Evolutionary conservation across 768 basidiomycete species (phyloP).

Genomic region (Russula earlei): DNA sequence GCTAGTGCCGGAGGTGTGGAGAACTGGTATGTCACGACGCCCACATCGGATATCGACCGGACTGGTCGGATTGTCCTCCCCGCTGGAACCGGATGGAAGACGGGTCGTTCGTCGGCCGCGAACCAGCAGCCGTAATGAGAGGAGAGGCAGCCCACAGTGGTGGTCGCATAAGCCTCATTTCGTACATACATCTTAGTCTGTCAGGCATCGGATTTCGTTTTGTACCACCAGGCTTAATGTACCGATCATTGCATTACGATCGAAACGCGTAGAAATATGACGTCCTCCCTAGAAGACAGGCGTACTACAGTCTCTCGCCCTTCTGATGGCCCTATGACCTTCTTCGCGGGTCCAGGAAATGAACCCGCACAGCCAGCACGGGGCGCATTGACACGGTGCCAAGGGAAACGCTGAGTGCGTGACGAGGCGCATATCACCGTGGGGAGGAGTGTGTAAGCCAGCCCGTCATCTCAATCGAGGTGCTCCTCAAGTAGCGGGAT

Average conservation of each 20-base stretch:
- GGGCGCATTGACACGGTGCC: not conserved
- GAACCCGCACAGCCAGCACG: too few species aligned
- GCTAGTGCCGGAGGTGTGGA: conserved; percentile 10
- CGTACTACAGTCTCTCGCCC: too few species aligned
- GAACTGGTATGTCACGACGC: not conserved
- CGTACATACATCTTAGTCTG: not conserved
- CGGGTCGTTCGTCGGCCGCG: not conserved
- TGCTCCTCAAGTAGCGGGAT: conserved; percentile 9
- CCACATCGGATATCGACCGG: not conserved
- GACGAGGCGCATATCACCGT: too few species aligned
- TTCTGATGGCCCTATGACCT: too few species aligned
- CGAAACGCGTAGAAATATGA: not conserved
- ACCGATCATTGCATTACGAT: too few species aligned
- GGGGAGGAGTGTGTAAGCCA: too few species aligned
- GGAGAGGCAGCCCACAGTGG: not conserved
- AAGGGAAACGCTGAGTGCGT: too few species aligned
- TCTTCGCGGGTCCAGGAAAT: too few species aligned
- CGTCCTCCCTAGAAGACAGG: too few species aligned
- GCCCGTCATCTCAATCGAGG: not conserved
- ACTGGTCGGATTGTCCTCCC: conserved; percentile 18
- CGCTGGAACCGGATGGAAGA: conserved; percentile 16
- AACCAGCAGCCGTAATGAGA: not conserved
- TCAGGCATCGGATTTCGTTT: conserved; percentile 7
- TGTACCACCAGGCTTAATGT: not conserved
- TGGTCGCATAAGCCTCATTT: not conserved